These are phyloP conservation scores for Vitrella brassicaformis DNA, from an alignment of 73 alveolate genomes.

Conservation along the genomic window DNA sequence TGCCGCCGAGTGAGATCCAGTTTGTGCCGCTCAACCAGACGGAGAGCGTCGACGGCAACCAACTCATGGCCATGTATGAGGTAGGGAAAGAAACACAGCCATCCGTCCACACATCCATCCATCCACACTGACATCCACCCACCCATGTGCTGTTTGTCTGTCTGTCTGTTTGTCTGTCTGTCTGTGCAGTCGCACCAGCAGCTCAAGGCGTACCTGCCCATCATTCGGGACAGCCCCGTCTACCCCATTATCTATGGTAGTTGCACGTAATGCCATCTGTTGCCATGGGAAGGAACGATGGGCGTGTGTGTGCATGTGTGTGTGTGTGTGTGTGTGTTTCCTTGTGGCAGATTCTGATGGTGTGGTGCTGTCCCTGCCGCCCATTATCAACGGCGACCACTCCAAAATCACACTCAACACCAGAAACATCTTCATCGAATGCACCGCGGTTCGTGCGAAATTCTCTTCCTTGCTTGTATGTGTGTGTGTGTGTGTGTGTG, in stretches of 20 bases:
- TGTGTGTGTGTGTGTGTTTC: constrained; percentile 1
- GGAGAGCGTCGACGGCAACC: constrained; percentile 59
- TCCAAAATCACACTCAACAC: constrained; percentile 90
- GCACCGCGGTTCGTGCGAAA: constrained; percentile 37
- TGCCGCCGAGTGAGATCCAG: not conserved
- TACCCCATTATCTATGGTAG: constrained; percentile 75
- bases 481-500: constrained; percentile 1
- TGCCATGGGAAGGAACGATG: not conserved
- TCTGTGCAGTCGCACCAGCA: constrained; percentile 58
- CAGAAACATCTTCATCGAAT: constrained; percentile 68
- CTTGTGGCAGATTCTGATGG: constrained; percentile 55
- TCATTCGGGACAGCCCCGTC: constrained; percentile 81
- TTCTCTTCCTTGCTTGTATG: constrained; percentile 5
- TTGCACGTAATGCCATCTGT: not conserved
- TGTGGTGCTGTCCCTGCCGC: constrained; percentile 92
- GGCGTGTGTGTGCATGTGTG: not conserved
- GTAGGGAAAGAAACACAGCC: too few species aligned
- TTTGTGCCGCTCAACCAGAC: constrained; percentile 52
- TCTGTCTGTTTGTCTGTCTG: not conserved
- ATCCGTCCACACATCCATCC: too few species aligned
- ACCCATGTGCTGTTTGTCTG: too few species aligned
- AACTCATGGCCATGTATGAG: constrained; percentile 42
- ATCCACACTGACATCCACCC: too few species aligned
- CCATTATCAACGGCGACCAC: constrained; percentile 95
- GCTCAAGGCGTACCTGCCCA: constrained; percentile 78